Evolutionary conservation across 2,329 filamentous ascomycete genomes (phyloP).

Genomic region (Ambrosiella cleistominuta): DNA sequence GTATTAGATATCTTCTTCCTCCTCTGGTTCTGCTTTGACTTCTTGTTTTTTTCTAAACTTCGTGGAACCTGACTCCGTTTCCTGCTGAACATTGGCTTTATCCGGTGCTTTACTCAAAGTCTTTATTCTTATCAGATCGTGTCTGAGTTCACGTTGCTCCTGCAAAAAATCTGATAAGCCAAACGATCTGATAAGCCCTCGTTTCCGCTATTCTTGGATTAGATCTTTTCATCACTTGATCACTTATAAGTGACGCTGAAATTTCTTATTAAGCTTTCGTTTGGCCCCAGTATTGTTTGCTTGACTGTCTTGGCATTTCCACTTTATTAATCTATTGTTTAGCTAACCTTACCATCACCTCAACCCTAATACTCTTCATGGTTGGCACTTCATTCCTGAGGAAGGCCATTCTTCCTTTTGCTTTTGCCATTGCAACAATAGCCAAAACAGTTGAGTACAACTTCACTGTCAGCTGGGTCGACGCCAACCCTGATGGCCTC

Average conservation of each 20-base stretch:
- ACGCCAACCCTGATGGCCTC: slow-evolving; percentile 40
- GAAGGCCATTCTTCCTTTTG: slow-evolving; percentile 11
- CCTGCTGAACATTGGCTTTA: too few species aligned
- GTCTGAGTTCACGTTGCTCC: background rate
- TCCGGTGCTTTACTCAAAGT: background rate
- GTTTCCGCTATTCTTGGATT: background rate
- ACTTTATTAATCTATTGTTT: background rate
- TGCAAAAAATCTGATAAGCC: background rate
- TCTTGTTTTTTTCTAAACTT: too few species aligned
- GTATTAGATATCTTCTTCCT: too few species aligned
- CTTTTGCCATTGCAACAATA: slow-evolving; percentile 18
- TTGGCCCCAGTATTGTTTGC: background rate
- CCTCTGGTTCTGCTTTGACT: too few species aligned
- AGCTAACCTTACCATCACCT: background rate
- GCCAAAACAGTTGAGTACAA: slow-evolving; percentile 32
- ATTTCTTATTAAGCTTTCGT: slow-evolving; percentile 4
- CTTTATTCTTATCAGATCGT: background rate
- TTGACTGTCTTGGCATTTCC: slow-evolving; percentile 5
- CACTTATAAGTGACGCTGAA: background rate
- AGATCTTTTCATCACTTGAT: background rate
- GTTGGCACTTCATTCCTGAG: background rate
- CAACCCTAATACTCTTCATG: slow-evolving; percentile 4
- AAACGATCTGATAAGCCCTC: background rate
- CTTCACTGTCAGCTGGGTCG: slow-evolving; percentile 46
- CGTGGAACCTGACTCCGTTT: too few species aligned